Conservation (phyloP, 176 grass and related monocot species). For the Triticum monococcum region DNA sequence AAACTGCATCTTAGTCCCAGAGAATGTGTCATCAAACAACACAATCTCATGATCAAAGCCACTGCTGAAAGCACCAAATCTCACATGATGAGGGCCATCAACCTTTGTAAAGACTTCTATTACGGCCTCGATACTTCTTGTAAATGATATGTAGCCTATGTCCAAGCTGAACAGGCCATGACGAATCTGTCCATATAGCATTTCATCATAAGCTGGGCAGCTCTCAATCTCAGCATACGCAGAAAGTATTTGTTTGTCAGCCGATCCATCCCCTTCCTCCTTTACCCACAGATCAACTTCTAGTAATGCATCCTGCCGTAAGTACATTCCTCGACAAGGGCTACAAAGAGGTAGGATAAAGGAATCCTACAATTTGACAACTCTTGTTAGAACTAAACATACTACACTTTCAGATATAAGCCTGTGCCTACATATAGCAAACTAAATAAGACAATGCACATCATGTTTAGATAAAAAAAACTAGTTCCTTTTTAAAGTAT, state of each 20-base stretch:
- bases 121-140: neutral
- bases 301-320: neutral
- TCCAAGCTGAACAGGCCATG: neutral
- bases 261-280: neutral
- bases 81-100: neutral
- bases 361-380: neutral
- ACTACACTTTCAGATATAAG: neutral
- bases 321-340: neutral
- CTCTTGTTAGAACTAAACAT: neutral
- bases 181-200: neutral
- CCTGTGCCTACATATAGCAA: neutral
- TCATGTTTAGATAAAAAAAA: neutral
- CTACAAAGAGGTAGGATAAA: neutral
- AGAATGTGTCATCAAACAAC: neutral
- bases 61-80: neutral
- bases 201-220: neutral
- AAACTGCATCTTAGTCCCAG: neutral
- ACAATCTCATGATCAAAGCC: slow-evolving; percentile 10
- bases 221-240: neutral
- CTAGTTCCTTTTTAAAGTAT: neutral
- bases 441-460: neutral
- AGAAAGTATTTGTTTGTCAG: neutral
- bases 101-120: neutral
- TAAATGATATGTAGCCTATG: neutral
- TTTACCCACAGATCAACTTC: neutral